phyloP scores from a whole-genome alignment of 176 grass and related monocot species.

The Musa beccarii region DNA sequence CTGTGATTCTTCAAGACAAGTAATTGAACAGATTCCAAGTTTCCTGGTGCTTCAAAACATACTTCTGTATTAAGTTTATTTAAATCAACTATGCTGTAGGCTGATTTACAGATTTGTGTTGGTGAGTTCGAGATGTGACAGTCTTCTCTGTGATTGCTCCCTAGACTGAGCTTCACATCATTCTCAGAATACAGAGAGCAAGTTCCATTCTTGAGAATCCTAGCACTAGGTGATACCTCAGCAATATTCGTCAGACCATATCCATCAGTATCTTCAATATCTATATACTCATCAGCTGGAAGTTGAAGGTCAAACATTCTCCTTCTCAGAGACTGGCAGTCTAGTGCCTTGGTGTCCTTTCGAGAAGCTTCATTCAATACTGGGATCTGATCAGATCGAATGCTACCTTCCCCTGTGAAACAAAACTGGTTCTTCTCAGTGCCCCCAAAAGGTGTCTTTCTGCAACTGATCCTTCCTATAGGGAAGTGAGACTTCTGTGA shows the following conservation, averaged over 20 bases:
- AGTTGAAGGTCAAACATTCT: constrained; percentile 16
- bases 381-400: background rate
- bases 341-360: background rate
- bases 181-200: background rate
- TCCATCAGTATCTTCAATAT: constrained; percentile 20
- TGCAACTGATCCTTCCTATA: background rate
- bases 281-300: constrained; percentile 6
- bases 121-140: background rate
- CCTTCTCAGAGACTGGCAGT: background rate
- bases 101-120: background rate
- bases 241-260: constrained; percentile 20
- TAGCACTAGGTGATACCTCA: background rate
- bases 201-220: background rate
- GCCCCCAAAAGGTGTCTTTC: background rate
- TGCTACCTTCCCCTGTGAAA: background rate
- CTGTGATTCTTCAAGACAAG: constrained; percentile 11
- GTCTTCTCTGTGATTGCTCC: background rate
- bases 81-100: background rate
- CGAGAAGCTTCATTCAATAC: background rate
- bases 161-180: background rate
- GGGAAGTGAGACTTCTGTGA: background rate
- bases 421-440: background rate
- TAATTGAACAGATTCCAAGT: constrained; percentile 21
- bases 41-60: constrained; percentile 13
- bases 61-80: background rate